Evolutionary conservation across 345 rosid genomes (phyloP).

Genomic region (Gossypium australe): DNA sequence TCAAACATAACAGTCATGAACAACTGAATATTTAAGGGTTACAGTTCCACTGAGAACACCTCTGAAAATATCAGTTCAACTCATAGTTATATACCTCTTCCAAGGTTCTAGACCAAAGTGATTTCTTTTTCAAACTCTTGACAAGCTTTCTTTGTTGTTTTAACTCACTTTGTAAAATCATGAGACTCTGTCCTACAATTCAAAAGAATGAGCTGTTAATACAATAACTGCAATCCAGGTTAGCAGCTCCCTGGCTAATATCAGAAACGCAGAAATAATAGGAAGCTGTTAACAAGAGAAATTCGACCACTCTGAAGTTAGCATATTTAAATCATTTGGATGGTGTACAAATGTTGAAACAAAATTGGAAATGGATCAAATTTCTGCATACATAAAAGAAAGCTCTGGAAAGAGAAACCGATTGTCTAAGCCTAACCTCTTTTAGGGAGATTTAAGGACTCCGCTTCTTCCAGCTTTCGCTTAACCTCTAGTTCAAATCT

Average conservation of each 20-base stretch:
- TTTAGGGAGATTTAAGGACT: slow-evolving; percentile 52
- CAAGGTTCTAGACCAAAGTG: slow-evolving; percentile 79
- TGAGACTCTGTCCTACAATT: slow-evolving; percentile 61
- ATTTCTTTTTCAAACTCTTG: slow-evolving; percentile 68
- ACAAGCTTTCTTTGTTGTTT: slow-evolving; percentile 70
- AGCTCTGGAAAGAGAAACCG: neutral
- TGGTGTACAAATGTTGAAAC: neutral
- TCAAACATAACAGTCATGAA: too few relatives aligned
- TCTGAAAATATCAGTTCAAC: neutral
- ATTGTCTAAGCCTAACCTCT: slow-evolving; percentile 36
- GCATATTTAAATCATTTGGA: neutral
- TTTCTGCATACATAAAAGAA: neutral
- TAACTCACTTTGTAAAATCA: slow-evolving; percentile 57
- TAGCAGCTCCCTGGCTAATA: too few relatives aligned
- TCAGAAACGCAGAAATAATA: too few relatives aligned
- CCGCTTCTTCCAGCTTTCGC: slow-evolving; percentile 46
- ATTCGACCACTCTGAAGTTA: neutral
- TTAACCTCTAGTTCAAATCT: slow-evolving; percentile 61
- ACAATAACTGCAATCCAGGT: too few relatives aligned
- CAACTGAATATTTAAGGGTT: neutral
- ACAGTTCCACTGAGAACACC: neutral
- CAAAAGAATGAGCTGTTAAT: neutral
- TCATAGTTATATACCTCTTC: slow-evolving; percentile 56
- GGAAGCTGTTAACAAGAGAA: slow-evolving; percentile 1
- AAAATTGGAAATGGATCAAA: neutral